Conservation (phyloP, 2,329 filamentous ascomycete genomes). For the Arthrobotrys conoides region DNA sequence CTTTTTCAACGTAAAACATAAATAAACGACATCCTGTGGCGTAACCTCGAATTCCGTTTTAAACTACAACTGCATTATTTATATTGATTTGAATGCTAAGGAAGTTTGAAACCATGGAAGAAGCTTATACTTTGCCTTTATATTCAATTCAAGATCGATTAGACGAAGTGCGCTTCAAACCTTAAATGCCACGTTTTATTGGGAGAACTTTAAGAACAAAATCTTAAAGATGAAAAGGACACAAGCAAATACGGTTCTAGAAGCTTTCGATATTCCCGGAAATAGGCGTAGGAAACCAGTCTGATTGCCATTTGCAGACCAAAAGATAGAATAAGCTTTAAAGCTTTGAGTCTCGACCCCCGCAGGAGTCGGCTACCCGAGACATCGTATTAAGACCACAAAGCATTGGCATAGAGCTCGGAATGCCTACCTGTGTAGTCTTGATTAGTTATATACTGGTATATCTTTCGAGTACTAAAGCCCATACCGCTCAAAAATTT, state of each 20-base stretch:
- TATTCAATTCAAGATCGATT: background rate
- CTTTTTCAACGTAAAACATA: background rate
- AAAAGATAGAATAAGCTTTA: slow-evolving; percentile 16
- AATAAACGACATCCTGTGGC: too few relatives aligned
- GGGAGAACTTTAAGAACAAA: background rate
- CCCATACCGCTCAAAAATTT: background rate
- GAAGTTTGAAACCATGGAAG: background rate
- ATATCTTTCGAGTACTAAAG: background rate
- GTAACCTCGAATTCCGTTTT: too few relatives aligned
- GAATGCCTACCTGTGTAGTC: too few relatives aligned
- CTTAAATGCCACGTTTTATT: slow-evolving; percentile 8
- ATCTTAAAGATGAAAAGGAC: background rate
- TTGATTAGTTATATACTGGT: too few relatives aligned
- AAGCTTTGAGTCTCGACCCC: background rate
- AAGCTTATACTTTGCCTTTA: too few relatives aligned
- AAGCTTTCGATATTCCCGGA: slow-evolving; percentile 3
- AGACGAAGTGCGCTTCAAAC: background rate
- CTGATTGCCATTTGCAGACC: background rate
- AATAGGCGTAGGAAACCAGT: background rate
- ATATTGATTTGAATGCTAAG: background rate
- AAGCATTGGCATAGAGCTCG: too few relatives aligned
- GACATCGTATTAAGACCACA: background rate
- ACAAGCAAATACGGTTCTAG: background rate
- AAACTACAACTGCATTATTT: background rate
- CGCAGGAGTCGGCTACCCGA: background rate